A percentile compares a stretch with the other conserved stretches of the same genome.
Evolutionary conservation across 192 early-diverging fungal genomes (phyloP).

Genomic region (Umbelopsis isabellina): DNA sequence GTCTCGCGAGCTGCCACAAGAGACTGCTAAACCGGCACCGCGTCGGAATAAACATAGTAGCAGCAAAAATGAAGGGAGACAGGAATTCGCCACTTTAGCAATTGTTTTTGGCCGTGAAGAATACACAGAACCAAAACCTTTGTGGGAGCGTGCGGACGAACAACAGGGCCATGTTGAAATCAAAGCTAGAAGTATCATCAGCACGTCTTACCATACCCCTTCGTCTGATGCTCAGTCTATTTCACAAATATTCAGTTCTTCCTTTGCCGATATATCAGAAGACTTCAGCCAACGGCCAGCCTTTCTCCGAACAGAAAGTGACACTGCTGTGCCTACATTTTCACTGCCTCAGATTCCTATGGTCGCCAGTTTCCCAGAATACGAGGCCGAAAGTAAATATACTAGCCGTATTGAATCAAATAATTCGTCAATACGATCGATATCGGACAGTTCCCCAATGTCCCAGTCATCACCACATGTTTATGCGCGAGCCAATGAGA

Average conservation of each 20-base stretch:
- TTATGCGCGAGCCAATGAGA: not conserved
- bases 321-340: not conserved
- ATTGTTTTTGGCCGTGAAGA: conserved; percentile 40
- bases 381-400: not conserved
- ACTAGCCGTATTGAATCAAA: not conserved
- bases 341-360: conserved; percentile 1
- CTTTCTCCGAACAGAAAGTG: not conserved
- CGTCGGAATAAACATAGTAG: not conserved
- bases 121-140: conserved; percentile 32
- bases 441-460: not conserved
- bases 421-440: not conserved
- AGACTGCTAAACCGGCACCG: conserved; percentile 10
- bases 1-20: not conserved
- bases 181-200: not conserved
- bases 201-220: not conserved
- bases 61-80: conserved; percentile 22
- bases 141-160: conserved; percentile 28
- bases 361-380: conserved; percentile 18
- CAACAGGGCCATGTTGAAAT: not conserved
- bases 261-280: conserved; percentile 7
- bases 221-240: conserved; percentile 7
- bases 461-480: not conserved
- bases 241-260: conserved; percentile 6
- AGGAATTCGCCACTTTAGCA: conserved; percentile 38
- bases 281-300: not conserved